Base-by-base conservation (phyloP, 805 yeast genomes). In the Candida multigemmis region DNA sequence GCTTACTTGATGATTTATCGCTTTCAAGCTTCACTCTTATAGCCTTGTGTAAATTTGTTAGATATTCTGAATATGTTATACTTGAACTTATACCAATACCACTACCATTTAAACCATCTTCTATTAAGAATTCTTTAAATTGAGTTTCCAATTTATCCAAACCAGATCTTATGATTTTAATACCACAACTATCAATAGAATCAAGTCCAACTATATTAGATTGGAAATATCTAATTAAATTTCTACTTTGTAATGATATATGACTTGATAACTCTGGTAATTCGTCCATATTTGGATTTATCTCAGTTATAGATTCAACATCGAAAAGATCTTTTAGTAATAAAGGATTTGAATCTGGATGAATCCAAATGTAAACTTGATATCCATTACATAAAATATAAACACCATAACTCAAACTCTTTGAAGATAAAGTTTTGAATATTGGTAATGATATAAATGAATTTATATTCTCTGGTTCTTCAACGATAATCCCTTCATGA, bases 311-410 rank as follows among this genome's bases (percentile, higher is more conserved):
- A 2, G 63, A 40, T 5, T 67, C 64, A 14, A 71, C 63, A 7
- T 52, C 38, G 42, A 89, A 76, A 30, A 91, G 52, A 48, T 87
- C 96, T 36, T 70, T 62, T 19, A 87, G 42, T 14, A 91, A 59
- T 32, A 73, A 50, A 7, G 78, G 73, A 38, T 78, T 75, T 0
- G 82, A 81, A 22, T 72, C 68, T 12, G 71, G 71, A 48, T 81
- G 84, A 22, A 87, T 57, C 74, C 82, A 79, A 19, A 87, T 56
- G 27, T 61, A 62, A 3, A 76, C 60, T 9, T 54, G 43, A 13
- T 57, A 60, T 12, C 94, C 89, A 41, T 83, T 73, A 57, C 81
- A 86, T 12, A 80, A 52, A 24, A 91, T 46, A 50, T 81, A 85
- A 6, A 82, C 86, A 6, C 94, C 93, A 22, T 85, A 84, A 28